phyloP scores from a whole-genome alignment of 2,329 filamentous ascomycete species.

The Ceratocystis albifundus region DNA sequence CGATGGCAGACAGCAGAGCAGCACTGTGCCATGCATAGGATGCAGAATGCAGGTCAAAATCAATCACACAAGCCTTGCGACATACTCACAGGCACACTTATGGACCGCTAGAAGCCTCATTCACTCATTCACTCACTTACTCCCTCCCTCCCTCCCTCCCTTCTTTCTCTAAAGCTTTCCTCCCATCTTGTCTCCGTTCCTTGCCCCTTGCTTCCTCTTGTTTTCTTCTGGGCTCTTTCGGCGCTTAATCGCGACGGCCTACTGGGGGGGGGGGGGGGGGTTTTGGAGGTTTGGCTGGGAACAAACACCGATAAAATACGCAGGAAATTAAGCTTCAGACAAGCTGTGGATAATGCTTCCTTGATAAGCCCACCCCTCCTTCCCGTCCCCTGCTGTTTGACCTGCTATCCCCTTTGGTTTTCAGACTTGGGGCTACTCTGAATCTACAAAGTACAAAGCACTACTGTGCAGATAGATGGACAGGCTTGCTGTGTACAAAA shows the following conservation, averaged over 20 bases:
- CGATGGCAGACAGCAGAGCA: background rate
- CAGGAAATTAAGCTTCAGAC: too few relatives aligned
- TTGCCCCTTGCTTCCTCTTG: background rate
- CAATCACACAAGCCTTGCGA: background rate
- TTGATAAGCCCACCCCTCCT: background rate
- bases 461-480: constrained; percentile 5
- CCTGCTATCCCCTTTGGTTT: too few relatives aligned
- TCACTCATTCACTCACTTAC: too few relatives aligned
- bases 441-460: background rate
- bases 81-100: too few relatives aligned
- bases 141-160: background rate
- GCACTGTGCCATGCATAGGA: background rate
- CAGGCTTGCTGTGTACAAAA: background rate
- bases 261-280: too few relatives aligned
- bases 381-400: background rate
- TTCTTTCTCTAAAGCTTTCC: background rate
- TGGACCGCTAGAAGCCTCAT: background rate
- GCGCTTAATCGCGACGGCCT: constrained; percentile 4
- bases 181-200: too few relatives aligned
- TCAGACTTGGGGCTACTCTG: too few relatives aligned
- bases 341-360: background rate
- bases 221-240: background rate
- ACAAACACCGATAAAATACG: background rate
- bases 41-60: background rate
- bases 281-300: background rate